phyloP scores from a whole-genome alignment of 345 rosid genomes.

The Limnanthes douglasii region DNA sequence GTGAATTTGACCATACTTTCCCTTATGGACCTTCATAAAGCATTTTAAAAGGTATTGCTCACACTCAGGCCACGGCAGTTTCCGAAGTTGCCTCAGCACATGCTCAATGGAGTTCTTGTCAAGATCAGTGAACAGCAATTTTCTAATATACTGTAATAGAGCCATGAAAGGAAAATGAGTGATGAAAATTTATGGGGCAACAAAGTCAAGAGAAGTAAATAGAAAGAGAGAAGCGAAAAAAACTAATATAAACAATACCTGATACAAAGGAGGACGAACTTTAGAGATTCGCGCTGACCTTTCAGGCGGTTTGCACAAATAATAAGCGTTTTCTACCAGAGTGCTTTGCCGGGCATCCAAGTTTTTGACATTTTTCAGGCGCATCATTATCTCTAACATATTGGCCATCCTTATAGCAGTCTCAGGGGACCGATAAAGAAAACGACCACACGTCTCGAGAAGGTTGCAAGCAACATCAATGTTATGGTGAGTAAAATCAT shows the following conservation, averaged over 20 bases:
- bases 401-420: slow-evolving; percentile 87
- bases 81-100: slow-evolving; percentile 94
- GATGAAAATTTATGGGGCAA: background rate
- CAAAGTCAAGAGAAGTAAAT: background rate
- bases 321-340: slow-evolving; percentile 98
- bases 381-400: slow-evolving; percentile 99
- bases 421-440: slow-evolving; percentile 94
- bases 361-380: slow-evolving; percentile 97
- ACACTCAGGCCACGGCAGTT: slow-evolving; percentile 93
- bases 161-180: background rate
- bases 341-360: slow-evolving; percentile 97
- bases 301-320: slow-evolving; percentile 98
- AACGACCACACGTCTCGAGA: slow-evolving; percentile 97
- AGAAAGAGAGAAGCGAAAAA: slow-evolving; percentile 5
- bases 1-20: slow-evolving; percentile 96
- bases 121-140: slow-evolving; percentile 85
- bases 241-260: too few relatives aligned
- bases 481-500: slow-evolving; percentile 98
- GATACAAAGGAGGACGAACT: slow-evolving; percentile 85
- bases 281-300: slow-evolving; percentile 86
- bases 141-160: slow-evolving; percentile 73
- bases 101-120: slow-evolving; percentile 84
- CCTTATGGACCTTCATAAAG: slow-evolving; percentile 94
- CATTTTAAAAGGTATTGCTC: slow-evolving; percentile 87
- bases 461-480: slow-evolving; percentile 99